Percentiles rank a stretch among this genome's conserved stretches.
These are phyloP conservation scores for Rugonectria rugulosa DNA, from an alignment of 2,329 filamentous ascomycete genomes.

Conservation along the genomic window DNA sequence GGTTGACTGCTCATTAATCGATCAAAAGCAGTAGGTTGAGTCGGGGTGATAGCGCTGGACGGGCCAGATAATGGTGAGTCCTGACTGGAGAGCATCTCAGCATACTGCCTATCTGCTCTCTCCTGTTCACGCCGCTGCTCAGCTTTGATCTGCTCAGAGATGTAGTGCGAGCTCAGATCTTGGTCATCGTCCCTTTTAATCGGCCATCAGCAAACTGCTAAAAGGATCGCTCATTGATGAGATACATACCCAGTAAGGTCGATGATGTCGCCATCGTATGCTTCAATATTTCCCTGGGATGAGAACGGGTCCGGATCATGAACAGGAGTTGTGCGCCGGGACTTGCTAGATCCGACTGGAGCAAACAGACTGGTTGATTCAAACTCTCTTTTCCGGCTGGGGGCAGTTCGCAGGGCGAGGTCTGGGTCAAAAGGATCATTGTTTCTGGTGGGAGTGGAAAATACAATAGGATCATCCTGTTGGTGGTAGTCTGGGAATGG, in stretches of 20 bases:
- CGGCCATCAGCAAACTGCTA: no score
- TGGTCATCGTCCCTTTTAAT: conserved; percentile 48
- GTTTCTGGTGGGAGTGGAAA: conserved; percentile 31
- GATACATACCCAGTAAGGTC: conserved; percentile 52
- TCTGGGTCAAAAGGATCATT: conserved; percentile 17
- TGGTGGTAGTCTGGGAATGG: conserved; percentile 15
- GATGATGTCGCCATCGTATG: conserved; percentile 42
- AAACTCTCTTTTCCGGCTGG: conserved; percentile 42
- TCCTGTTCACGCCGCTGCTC: conserved; percentile 44
- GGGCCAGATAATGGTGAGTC: conserved; percentile 15
- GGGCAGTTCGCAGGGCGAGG: conserved; percentile 30
- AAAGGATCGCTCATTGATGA: not conserved
- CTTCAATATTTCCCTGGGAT: conserved; percentile 4
- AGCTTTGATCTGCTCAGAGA: conserved; percentile 47
- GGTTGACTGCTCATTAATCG: conserved; percentile 42
- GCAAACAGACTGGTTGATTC: conserved; percentile 27
- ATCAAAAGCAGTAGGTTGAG: conserved; percentile 35
- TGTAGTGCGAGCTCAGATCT: conserved; percentile 35
- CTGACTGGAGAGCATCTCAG: conserved; percentile 38
- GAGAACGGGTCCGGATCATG: conserved; percentile 17
- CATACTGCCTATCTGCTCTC: conserved; percentile 39
- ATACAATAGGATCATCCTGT: conserved; percentile 14
- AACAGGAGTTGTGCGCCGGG: conserved; percentile 42
- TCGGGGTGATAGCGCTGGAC: not conserved
- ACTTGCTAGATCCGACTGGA: conserved; percentile 39